Base-by-base conservation (phyloP, 2,329 filamentous ascomycete genomes). In the Trematosphaeria pertusa region DNA sequence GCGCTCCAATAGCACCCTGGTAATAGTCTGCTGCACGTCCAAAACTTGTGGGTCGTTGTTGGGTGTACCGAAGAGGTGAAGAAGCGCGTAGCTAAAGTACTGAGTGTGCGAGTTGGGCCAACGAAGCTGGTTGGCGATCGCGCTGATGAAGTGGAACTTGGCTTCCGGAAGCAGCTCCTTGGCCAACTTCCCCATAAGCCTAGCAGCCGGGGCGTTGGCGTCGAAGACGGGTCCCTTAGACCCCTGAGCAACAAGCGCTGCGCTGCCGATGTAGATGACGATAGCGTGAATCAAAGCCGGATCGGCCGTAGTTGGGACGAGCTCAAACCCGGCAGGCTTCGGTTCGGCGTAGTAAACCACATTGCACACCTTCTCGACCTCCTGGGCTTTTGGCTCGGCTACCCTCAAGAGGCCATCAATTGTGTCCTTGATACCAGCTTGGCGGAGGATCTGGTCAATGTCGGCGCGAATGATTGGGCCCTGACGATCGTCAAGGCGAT, bases 1-100 rank as follows among this genome's bases (percentile, higher is more conserved):
- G 37, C 94, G 85, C 78, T 99, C 94, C 28, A 97, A 79, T 35
- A 99, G 78, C 18, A 97, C 86, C 36, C 93, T 85, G 41, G 91
- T 90, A 48, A 99, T 93, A 70, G 95, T 90, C 75, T 97, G 88
- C 26, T 93, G 89, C 37, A 97, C 86, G 64, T 94, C 89, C 12
- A 88, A 85, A 59, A 87, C 86, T 47, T 76, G 68, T 74, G 77
- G 75, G 36, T 94, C 89, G 54, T 84, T 61, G 12, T 68, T 64
- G 15, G 71, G 70, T 31, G 70, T 64, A 14, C 72, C 89, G 71
- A 97, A 97, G 30, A 97, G 79, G 59, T 95, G 86, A 37, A 97
- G 80, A 33, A 97, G 79, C 11, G 88, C 83, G 62, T 91, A 89
- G 67, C 87, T 92, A 75, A 96, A 99, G 75, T 94, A 99, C 65